These are phyloP conservation scores for Cronartium quercuum DNA, from an alignment of 1,284 basidiomycete genomes.

Conservation along the genomic window DNA sequence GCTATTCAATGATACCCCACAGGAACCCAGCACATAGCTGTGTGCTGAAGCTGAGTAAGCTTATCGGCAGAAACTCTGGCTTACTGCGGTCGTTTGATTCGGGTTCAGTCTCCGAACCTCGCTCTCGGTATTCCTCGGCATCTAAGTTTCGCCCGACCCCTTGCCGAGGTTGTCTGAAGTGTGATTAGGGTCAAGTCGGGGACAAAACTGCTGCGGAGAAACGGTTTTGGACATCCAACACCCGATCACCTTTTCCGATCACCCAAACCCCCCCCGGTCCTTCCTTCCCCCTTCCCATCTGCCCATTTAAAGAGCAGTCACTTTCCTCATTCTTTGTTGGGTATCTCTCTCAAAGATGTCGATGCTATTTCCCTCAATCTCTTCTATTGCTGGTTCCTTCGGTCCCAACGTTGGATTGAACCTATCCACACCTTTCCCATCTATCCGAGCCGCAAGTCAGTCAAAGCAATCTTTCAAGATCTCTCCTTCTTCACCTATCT, in stretches of 20 bases:
- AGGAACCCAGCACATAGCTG: too few relatives aligned
- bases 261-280: too few relatives aligned
- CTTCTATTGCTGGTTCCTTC: constrained; percentile 40
- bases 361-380: constrained; percentile 33
- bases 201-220: not conserved
- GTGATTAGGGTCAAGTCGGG: too few relatives aligned
- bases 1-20: too few relatives aligned
- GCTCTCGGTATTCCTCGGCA: too few relatives aligned
- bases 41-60: too few relatives aligned
- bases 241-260: not conserved
- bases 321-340: not conserved
- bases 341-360: constrained; percentile 14
- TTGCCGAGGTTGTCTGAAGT: too few relatives aligned
- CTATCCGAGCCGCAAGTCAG: constrained; percentile 30
- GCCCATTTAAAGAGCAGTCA: too few relatives aligned
- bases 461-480: constrained; percentile 7
- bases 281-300: not conserved
- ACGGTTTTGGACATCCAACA: not conserved
- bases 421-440: constrained; percentile 39
- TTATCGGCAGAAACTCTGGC: too few relatives aligned
- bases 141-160: too few relatives aligned
- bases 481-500: not conserved
- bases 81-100: too few relatives aligned
- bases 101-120: too few relatives aligned
- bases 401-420: constrained; percentile 15